Conservation (phyloP, 2,329 filamentous ascomycete genomes). For the Aspergillus candidus region DNA sequence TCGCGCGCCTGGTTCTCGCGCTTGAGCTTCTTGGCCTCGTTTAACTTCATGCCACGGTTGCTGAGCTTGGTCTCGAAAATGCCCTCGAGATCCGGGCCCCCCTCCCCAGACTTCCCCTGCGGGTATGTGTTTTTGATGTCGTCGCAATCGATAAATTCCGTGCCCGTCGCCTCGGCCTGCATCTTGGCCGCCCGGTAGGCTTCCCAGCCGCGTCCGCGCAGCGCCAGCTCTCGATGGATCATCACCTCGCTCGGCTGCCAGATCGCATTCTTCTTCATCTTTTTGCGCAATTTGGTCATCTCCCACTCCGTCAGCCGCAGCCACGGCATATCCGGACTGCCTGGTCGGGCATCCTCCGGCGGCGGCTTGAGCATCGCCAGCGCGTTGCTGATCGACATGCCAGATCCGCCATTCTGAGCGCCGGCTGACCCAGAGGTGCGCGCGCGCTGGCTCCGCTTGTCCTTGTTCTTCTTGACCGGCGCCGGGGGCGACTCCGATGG, state of each 20-base stretch:
- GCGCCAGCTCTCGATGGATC: conserved; percentile 59
- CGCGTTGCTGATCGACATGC: conserved; percentile 57
- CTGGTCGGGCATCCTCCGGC: conserved; percentile 53
- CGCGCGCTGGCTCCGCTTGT: conserved; percentile 33
- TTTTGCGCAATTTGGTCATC: conserved; percentile 60
- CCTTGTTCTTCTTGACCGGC: conserved; percentile 32
- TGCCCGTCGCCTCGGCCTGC: conserved; percentile 46
- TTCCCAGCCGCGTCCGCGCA: conserved; percentile 51
- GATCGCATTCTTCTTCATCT: conserved; percentile 67
- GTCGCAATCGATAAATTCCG: conserved; percentile 54
- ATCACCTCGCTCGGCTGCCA: conserved; percentile 63
- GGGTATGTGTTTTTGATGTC: conserved; percentile 35
- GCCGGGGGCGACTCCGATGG: conserved; percentile 16
- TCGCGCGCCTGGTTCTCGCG: conserved; percentile 46
- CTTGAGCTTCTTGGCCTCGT: conserved; percentile 58
- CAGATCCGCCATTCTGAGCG: conserved; percentile 22
- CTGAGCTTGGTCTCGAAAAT: conserved; percentile 48
- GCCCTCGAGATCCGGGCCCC: conserved; percentile 31
- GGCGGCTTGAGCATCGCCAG: conserved; percentile 54
- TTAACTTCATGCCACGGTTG: conserved; percentile 56
- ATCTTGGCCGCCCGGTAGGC: conserved; percentile 46
- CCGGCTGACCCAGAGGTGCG: conserved; percentile 12
- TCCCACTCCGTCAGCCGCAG: conserved; percentile 61
- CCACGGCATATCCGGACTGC: conserved; percentile 59
- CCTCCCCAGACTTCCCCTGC: conserved; percentile 37